Evolutionary conservation across 2,329 filamentous ascomycete genomes (phyloP), one percentile per base, ranked within the genome.

Genomic region (Trichoderma sp.): DNA sequence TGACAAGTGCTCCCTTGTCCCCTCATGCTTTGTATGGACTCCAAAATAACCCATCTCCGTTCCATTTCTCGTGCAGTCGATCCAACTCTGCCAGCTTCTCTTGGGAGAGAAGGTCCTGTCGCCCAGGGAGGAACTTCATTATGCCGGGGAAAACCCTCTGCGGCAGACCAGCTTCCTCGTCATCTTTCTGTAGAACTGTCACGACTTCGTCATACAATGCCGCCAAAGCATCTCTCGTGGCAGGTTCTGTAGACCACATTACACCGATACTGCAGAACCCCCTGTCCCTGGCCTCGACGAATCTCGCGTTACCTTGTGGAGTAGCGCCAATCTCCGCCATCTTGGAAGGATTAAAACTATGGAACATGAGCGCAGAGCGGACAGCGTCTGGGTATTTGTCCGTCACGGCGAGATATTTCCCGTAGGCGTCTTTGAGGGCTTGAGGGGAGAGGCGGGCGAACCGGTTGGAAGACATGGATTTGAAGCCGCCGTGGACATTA

Each of bases 401-500:
- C 0, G 76, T 77, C 18, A 72, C 72, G 3, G 70, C 28, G 1
- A 70, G 21, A 75, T 76, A 80, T 0, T 66, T 52, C 0, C 73
- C 52, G 49, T 76, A 79, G 1, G 60, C 71, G 0, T 32, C 34
- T 11, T 59, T 68, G n/a, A 80, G 72, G 3, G 70, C 69, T 1
- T 71, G 59, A 0, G n/a, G 7, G 0, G 68, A 49, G 5, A 76
- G 65, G 1, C 59, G 63, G 16, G 71, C 58, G 11, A 78, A 49
- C 3, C 76, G 73, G 0, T 71, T 72, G 8, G 74, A 72, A 4
- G 73, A 70, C 16, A 75, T 74, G 0, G 73, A 69, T 60, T 80
- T 80, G 34, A 73, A 74, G 0, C 77, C 78, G 3, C 76, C 76
- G 30, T 76, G 77, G 1, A 34, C 63, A 39, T 78, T 77, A 3